These are phyloP conservation scores for Annona cherimola DNA, from an alignment of 164 flowering plant genomes.

Conservation along the genomic window DNA sequence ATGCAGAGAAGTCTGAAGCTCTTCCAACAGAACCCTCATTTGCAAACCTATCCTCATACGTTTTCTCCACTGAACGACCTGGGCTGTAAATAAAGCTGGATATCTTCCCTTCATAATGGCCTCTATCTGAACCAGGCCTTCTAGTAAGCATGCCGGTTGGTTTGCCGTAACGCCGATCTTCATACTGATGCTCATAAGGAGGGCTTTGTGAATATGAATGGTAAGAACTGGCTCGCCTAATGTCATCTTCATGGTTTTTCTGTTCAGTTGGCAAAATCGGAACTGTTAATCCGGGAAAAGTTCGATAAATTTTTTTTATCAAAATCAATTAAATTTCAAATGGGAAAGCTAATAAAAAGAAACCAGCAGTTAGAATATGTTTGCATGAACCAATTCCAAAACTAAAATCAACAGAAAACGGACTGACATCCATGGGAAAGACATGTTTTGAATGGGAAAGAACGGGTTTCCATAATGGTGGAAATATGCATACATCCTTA, in stretches of 20 bases:
- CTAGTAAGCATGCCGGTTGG: conserved; percentile 58
- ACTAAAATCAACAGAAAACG: neutral
- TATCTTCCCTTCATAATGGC: conserved; percentile 56
- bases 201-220: conserved; percentile 99
- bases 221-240: conserved; percentile 91
- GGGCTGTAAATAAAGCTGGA: conserved; percentile 76
- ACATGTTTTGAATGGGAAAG: too few species aligned
- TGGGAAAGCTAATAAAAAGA: neutral
- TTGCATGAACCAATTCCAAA: neutral
- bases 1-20: conserved; percentile 59
- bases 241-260: conserved; percentile 54
- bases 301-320: neutral
- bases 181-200: conserved; percentile 96
- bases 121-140: conserved; percentile 88
- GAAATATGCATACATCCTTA: too few species aligned
- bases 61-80: conserved; percentile 48
- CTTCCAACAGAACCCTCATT: conserved; percentile 66
- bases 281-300: conserved; percentile 7
- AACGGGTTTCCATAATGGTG: too few species aligned
- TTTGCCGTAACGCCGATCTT: conserved; percentile 82
- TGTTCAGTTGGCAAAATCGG: conserved; percentile 28
- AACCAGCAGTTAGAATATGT: neutral
- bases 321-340: conserved; percentile 5
- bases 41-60: conserved; percentile 63
- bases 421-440: too few species aligned